These are phyloP conservation scores for Stropharia rugosoannulata DNA, from an alignment of 768 basidiomycete genomes.

Conservation along the genomic window DNA sequence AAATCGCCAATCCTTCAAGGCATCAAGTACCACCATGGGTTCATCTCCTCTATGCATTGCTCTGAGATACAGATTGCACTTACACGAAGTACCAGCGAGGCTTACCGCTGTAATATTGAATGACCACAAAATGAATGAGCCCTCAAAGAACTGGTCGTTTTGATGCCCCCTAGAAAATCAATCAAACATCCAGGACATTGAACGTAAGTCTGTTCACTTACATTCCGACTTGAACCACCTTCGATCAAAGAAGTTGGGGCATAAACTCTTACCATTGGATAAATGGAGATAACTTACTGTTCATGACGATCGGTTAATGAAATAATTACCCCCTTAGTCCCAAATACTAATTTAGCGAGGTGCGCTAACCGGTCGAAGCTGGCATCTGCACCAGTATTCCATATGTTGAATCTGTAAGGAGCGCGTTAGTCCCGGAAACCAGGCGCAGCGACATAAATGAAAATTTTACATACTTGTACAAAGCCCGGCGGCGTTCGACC, in stretches of 20 bases:
- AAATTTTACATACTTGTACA: slow-evolving; percentile 66
- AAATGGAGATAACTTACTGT: slow-evolving; percentile 52
- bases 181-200: slow-evolving; percentile 4
- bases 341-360: slow-evolving; percentile 91
- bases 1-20: slow-evolving; percentile 85
- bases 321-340: slow-evolving; percentile 81
- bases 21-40: slow-evolving; percentile 83
- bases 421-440: neutral
- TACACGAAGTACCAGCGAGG: slow-evolving; percentile 2
- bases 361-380: slow-evolving; percentile 96
- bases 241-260: neutral
- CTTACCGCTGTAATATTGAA: slow-evolving; percentile 75
- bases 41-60: slow-evolving; percentile 67
- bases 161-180: slow-evolving; percentile 42
- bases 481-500: slow-evolving; percentile 73
- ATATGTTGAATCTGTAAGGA: slow-evolving; percentile 74
- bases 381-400: slow-evolving; percentile 80
- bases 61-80: neutral
- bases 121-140: slow-evolving; percentile 82
- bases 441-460: neutral
- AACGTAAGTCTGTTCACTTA: slow-evolving; percentile 30
- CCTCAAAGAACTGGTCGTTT: slow-evolving; percentile 42
- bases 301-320: slow-evolving; percentile 82
- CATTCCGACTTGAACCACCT: slow-evolving; percentile 93
- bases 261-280: neutral